Evolutionary conservation across 2,329 filamentous ascomycete species (phyloP).

Genomic region (Dryadomyces quercus-mongolicae): DNA sequence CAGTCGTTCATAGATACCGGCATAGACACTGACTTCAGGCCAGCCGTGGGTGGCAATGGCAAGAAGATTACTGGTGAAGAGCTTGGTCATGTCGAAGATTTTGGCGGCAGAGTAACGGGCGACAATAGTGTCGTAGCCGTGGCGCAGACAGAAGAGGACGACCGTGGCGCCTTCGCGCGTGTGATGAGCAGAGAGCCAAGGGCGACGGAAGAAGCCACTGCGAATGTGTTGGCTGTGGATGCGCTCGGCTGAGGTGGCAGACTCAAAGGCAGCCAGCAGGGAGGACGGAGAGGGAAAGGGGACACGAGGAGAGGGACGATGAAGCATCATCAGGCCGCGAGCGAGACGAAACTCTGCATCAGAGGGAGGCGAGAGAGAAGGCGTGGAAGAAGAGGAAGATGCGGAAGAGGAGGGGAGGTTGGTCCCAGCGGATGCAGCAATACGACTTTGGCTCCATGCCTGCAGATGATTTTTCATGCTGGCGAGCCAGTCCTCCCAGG

Average conservation of each 20-base stretch:
- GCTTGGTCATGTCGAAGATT: slow-evolving; percentile 21
- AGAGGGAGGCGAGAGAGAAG: background rate
- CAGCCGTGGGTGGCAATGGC: slow-evolving; percentile 19
- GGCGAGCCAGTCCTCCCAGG: slow-evolving; percentile 11
- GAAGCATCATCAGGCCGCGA: slow-evolving; percentile 7
- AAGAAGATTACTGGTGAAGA: slow-evolving; percentile 19
- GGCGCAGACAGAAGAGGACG: slow-evolving; percentile 19
- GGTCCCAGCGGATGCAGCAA: background rate
- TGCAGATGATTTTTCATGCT: slow-evolving; percentile 7
- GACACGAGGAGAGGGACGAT: slow-evolving; percentile 9
- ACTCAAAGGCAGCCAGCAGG: slow-evolving; percentile 9
- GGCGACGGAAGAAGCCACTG: slow-evolving; percentile 8
- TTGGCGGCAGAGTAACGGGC: slow-evolving; percentile 16
- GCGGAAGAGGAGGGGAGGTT: background rate
- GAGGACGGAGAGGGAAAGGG: slow-evolving; percentile 5
- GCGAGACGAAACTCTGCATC: slow-evolving; percentile 5
- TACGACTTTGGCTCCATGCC: slow-evolving; percentile 1
- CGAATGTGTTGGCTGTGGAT: slow-evolving; percentile 9
- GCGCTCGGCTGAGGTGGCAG: slow-evolving; percentile 8
- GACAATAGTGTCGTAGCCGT: slow-evolving; percentile 18
- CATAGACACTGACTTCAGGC: slow-evolving; percentile 20
- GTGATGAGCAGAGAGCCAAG: slow-evolving; percentile 11
- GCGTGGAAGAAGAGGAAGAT: background rate
- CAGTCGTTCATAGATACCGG: slow-evolving; percentile 12
- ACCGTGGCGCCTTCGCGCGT: slow-evolving; percentile 11